phyloP scores from a whole-genome alignment of 1,139 yeast genomes.

The Nematodospora anomalae region DNA sequence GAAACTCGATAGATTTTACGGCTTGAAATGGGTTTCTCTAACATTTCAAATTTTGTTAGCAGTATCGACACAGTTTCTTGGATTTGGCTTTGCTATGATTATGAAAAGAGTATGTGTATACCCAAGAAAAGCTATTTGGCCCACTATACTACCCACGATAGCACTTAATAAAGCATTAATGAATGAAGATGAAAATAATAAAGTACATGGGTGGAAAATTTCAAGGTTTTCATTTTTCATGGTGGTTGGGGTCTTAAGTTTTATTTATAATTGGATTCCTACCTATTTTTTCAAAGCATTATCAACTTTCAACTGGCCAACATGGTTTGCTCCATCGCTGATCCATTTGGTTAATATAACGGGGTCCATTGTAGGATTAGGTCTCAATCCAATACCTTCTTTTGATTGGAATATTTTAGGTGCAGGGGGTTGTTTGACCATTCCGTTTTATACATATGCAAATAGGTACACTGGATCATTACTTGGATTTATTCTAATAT shows the following conservation, averaged over 20 bases:
- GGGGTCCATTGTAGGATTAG: constrained; percentile 41
- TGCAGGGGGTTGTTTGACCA: constrained; percentile 41
- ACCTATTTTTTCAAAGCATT: constrained; percentile 42
- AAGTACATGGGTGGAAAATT: constrained; percentile 42
- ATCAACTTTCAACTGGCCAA: constrained; percentile 49
- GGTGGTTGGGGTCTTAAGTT: constrained; percentile 32
- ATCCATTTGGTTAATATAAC: constrained; percentile 40
- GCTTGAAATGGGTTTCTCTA: constrained; percentile 45
- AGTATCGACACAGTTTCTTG: constrained; percentile 45
- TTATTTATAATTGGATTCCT: constrained; percentile 46
- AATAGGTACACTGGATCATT: constrained; percentile 38
- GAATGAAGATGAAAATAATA: constrained; percentile 27
- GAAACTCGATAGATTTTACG: constrained; percentile 46
- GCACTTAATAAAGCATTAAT: constrained; percentile 46
- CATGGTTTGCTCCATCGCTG: constrained; percentile 46
- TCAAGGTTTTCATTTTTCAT: constrained; percentile 43
- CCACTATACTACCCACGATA: constrained; percentile 46
- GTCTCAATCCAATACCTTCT: constrained; percentile 45
- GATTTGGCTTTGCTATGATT: constrained; percentile 48
- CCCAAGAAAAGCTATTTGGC: constrained; percentile 49
- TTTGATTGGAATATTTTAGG: constrained; percentile 49
- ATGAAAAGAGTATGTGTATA: constrained; percentile 46
- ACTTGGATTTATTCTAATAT: constrained; percentile 33
- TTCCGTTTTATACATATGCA: constrained; percentile 41
- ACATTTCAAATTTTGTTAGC: constrained; percentile 39